phyloP scores from a whole-genome alignment of 345 rosid species.

The Aethionema arabicum region DNA sequence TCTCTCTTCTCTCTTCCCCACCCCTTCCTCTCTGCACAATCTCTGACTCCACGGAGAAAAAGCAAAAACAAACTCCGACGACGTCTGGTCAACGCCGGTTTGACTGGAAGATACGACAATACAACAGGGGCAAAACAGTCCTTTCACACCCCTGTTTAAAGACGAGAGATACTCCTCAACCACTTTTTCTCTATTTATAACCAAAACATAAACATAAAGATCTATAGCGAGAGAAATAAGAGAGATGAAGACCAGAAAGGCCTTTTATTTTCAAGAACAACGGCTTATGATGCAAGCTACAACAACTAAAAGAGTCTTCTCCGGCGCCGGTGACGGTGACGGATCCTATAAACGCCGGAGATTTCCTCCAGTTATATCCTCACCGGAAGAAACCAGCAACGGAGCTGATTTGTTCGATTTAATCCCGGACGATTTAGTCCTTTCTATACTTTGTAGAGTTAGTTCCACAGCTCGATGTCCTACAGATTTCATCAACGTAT shows the following conservation, averaged over 20 bases:
- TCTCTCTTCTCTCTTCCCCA: conserved; percentile 1
- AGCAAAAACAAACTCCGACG: conserved; percentile 17
- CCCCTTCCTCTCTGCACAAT: conserved; percentile 9
- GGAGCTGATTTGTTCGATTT: conserved; percentile 54
- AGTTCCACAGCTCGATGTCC: conserved; percentile 61
- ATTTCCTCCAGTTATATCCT: not conserved
- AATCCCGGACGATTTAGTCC: conserved; percentile 82
- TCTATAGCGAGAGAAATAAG: conserved; percentile 1
- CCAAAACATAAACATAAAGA: not conserved
- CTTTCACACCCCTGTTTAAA: conserved; percentile 29
- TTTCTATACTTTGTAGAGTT: conserved; percentile 59
- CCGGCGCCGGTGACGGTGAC: conserved; percentile 26
- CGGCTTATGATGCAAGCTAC: conserved; percentile 19
- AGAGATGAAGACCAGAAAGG: conserved; percentile 58
- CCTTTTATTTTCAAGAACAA: conserved; percentile 46
- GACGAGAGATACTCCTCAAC: conserved; percentile 39
- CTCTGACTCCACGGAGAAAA: conserved; percentile 21
- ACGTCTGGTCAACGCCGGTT: conserved; percentile 56
- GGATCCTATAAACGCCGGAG: conserved; percentile 45
- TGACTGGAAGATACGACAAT: conserved; percentile 43
- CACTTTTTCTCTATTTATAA: conserved; percentile 35
- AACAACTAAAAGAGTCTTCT: conserved; percentile 20
- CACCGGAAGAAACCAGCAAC: not conserved
- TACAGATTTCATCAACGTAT: conserved; percentile 65
- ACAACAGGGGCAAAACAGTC: conserved; percentile 33